Evolutionary conservation across 176 grass and related monocot species (phyloP).

Genomic region (Echinochloa phyllopogon): DNA sequence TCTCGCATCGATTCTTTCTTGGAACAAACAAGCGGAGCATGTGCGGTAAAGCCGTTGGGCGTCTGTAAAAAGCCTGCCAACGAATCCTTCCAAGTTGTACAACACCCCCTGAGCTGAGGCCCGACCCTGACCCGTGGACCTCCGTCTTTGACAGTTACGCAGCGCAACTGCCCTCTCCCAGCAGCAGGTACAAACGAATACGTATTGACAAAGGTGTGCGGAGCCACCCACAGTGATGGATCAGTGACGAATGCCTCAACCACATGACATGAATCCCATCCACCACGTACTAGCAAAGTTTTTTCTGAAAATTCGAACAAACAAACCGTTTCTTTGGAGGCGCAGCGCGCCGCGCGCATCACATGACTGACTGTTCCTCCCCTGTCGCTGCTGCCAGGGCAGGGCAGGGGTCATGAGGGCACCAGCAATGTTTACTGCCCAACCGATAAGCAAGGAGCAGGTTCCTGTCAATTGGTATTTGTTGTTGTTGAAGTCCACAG

Average conservation of each 20-base stretch:
- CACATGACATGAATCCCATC: not conserved
- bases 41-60: not conserved
- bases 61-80: not conserved
- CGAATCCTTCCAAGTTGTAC: constrained; percentile 16
- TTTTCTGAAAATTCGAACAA: not conserved
- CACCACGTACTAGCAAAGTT: too few relatives aligned
- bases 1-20: not conserved
- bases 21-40: not conserved
- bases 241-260: not conserved
- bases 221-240: not conserved
- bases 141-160: not conserved
- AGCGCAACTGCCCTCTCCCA: not conserved
- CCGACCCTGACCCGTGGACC: too few relatives aligned
- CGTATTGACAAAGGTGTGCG: not conserved
- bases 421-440: too few relatives aligned
- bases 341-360: not conserved
- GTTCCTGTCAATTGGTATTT: too few relatives aligned
- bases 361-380: not conserved
- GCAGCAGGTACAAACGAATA: not conserved
- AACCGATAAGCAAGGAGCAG: too few relatives aligned
- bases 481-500: too few relatives aligned
- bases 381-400: not conserved
- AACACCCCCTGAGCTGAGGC: not conserved
- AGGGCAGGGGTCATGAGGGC: not conserved
- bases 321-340: too few relatives aligned